A percentile compares a stretch with the other conserved stretches of the same genome.
Conservation (phyloP, 2,329 filamentous ascomycete genomes). For the Elsinoe batatas region DNA sequence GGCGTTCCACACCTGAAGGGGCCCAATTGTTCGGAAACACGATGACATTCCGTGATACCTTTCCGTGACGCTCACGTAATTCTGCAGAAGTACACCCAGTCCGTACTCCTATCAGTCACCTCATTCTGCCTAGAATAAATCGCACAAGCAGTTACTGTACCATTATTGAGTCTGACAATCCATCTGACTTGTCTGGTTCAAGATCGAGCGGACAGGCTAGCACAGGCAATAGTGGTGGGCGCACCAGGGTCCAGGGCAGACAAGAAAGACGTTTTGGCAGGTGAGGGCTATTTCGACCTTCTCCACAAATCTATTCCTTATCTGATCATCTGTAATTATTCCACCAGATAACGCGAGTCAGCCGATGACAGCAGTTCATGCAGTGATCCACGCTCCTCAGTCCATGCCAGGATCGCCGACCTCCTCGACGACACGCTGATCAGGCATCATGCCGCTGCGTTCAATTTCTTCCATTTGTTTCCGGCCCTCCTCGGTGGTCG, state of each 20-base stretch:
- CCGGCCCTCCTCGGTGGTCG: slow-evolving; percentile 43
- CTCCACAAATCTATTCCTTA: slow-evolving; percentile 11
- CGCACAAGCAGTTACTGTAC: no score
- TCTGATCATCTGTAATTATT: slow-evolving; percentile 5
- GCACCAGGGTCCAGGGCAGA: background rate
- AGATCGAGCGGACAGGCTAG: background rate
- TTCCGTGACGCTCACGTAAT: slow-evolving; percentile 5
- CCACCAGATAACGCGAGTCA: slow-evolving; percentile 7
- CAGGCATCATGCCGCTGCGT: slow-evolving; percentile 69
- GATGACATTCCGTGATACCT: background rate
- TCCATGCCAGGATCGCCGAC: slow-evolving; percentile 34
- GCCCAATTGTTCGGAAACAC: slow-evolving; percentile 2
- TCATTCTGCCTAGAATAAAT: background rate
- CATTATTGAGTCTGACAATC: no score
- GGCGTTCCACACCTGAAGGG: background rate
- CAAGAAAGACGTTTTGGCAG: background rate
- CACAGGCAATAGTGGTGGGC: background rate
- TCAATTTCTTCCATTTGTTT: slow-evolving; percentile 30
- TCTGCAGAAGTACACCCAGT: background rate
- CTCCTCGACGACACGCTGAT: slow-evolving; percentile 45
- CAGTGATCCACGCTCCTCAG: slow-evolving; percentile 14
- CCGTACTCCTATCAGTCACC: background rate
- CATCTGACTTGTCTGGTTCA: background rate
- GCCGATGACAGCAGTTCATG: slow-evolving; percentile 6
- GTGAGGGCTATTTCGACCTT: slow-evolving; percentile 1